Evolutionary conservation across 306 rosid genomes (phyloP).

Genomic region (Glycine soja): DNA sequence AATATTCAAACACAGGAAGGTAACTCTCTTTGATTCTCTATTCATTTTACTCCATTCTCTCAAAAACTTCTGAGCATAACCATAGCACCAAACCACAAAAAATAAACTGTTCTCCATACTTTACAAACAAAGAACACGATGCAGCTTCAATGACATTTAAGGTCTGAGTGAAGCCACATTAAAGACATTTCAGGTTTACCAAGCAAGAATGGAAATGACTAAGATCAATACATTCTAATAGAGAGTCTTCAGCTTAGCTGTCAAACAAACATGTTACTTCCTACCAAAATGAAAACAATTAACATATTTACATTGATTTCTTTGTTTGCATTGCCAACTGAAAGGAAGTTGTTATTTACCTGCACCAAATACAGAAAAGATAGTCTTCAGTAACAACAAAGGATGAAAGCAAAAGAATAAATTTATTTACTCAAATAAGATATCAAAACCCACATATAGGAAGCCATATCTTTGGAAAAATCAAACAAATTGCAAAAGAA

Average conservation of each 20-base stretch:
- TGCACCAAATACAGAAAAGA: slow-evolving; percentile 56
- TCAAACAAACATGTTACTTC: slow-evolving; percentile 37
- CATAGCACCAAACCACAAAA: slow-evolving; percentile 5
- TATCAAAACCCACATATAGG: slow-evolving; percentile 5
- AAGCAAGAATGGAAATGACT: slow-evolving; percentile 30
- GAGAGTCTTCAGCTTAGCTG: slow-evolving; percentile 23
- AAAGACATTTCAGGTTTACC: slow-evolving; percentile 25
- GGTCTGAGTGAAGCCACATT: slow-evolving; percentile 18
- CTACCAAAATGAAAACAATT: slow-evolving; percentile 30
- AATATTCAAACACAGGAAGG: background rate
- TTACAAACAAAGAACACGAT: slow-evolving; percentile 21
- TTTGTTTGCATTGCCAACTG: slow-evolving; percentile 91
- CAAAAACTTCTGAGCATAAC: slow-evolving; percentile 13
- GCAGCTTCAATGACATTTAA: slow-evolving; percentile 16
- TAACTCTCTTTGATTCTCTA: slow-evolving; percentile 2
- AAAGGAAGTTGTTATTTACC: slow-evolving; percentile 98
- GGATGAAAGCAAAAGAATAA: slow-evolving; percentile 31
- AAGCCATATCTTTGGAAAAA: slow-evolving; percentile 27
- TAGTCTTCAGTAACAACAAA: slow-evolving; percentile 41
- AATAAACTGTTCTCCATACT: slow-evolving; percentile 8
- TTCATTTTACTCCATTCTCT: slow-evolving; percentile 19
- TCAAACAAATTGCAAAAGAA: slow-evolving; percentile 33
- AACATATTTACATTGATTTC: slow-evolving; percentile 76
- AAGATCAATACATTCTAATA: slow-evolving; percentile 28
- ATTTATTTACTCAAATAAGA: slow-evolving; percentile 12